Conservation (phyloP, 768 basidiomycete species). For the Sarcodon aspratus region DNA sequence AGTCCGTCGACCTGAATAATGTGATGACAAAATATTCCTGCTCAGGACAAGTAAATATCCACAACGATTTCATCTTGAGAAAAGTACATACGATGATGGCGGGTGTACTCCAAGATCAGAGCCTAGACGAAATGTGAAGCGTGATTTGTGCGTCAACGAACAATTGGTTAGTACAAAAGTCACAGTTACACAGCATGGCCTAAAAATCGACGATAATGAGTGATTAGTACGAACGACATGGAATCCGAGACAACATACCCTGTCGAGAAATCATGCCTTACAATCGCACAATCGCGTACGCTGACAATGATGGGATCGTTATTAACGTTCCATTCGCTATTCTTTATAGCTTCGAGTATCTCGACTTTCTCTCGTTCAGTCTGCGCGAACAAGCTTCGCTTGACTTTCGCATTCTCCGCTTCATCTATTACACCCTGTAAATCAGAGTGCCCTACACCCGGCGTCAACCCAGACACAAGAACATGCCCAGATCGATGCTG, state of each 20-base stretch:
- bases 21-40: slow-evolving; percentile 36
- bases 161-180: slow-evolving; percentile 57
- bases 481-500: slow-evolving; percentile 52
- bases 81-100: slow-evolving; percentile 12
- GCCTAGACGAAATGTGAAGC: slow-evolving; percentile 43
- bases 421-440: slow-evolving; percentile 50
- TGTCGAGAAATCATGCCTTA: slow-evolving; percentile 52
- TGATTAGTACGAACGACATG: neutral
- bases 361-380: slow-evolving; percentile 64
- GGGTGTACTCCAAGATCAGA: slow-evolving; percentile 9
- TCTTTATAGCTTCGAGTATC: slow-evolving; percentile 53
- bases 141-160: slow-evolving; percentile 51
- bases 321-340: slow-evolving; percentile 70
- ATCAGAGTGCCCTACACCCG: slow-evolving; percentile 61
- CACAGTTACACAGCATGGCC: slow-evolving; percentile 43
- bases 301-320: slow-evolving; percentile 59
- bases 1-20: slow-evolving; percentile 56
- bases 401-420: slow-evolving; percentile 51
- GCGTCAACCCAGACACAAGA: slow-evolving; percentile 40
- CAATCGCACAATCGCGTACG: slow-evolving; percentile 28
- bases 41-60: neutral
- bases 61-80: neutral
- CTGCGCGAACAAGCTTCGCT: slow-evolving; percentile 86
- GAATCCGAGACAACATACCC: slow-evolving; percentile 39
- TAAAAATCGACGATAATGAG: slow-evolving; percentile 14